Evolutionary conservation across 129 eudicot species (phyloP).

Genomic region (Flaveria robusta): DNA sequence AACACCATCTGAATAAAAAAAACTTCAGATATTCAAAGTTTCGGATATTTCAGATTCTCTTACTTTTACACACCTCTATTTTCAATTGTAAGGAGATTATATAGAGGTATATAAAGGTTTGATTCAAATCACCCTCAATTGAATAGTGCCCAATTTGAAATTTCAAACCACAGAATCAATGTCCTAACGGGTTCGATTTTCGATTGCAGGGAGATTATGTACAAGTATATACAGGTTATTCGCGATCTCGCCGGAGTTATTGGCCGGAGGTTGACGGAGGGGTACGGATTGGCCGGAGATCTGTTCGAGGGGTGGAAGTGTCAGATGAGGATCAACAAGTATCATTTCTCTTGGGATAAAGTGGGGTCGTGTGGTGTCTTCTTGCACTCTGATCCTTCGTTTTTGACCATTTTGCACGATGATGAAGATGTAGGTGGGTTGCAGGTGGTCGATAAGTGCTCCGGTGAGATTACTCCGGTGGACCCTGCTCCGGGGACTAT

Average conservation of each 20-base stretch:
- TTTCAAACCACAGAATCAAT: too few relatives aligned
- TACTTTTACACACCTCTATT: too few relatives aligned
- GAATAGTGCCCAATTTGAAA: too few relatives aligned
- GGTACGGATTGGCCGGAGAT: slow-evolving; percentile 27
- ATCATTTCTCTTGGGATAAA: background rate
- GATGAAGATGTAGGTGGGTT: background rate
- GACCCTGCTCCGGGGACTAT: slow-evolving; percentile 28
- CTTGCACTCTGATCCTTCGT: slow-evolving; percentile 10
- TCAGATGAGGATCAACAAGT: slow-evolving; percentile 13
- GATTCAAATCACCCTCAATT: too few relatives aligned
- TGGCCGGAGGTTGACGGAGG: slow-evolving; percentile 31
- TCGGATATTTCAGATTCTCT: too few relatives aligned
- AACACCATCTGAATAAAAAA: too few relatives aligned
- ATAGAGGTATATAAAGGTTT: too few relatives aligned
- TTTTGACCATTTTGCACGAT: slow-evolving; percentile 6
- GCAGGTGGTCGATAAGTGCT: background rate
- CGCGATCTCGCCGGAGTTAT: slow-evolving; percentile 37
- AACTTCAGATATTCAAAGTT: too few relatives aligned
- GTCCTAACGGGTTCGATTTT: background rate
- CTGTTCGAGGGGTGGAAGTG: background rate
- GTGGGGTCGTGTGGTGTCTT: slow-evolving; percentile 9
- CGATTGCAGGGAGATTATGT: background rate
- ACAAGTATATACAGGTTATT: slow-evolving; percentile 21
- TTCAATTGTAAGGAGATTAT: too few relatives aligned
- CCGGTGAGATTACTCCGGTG: slow-evolving; percentile 4